Percentiles rank a stretch among this genome's conserved stretches.
Conservation (phyloP, 2,329 filamentous ascomycete species). For the Blumeria graminis region DNA sequence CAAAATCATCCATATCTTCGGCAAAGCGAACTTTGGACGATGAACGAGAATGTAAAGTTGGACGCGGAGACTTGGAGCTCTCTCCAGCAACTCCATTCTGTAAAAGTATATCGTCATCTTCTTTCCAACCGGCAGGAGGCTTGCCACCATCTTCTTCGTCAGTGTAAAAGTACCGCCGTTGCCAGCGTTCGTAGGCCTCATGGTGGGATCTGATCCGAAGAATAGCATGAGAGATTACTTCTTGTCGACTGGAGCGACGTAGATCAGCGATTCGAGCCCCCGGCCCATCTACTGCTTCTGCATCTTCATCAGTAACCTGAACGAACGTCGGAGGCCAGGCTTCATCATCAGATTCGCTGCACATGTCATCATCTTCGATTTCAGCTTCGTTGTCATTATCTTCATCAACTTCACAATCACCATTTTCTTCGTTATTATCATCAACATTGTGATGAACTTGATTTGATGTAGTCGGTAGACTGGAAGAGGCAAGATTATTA, state of each 20-base stretch:
- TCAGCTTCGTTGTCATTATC: constrained; percentile 5
- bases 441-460: not conserved
- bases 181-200: constrained; percentile 45
- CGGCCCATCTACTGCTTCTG: constrained; percentile 10
- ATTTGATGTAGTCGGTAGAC: not conserved
- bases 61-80: constrained; percentile 20
- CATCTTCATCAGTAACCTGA: constrained; percentile 13
- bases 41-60: constrained; percentile 29
- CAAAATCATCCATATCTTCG: constrained; percentile 44
- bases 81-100: constrained; percentile 14
- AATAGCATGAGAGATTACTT: constrained; percentile 10
- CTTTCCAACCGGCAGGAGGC: constrained; percentile 38
- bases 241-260: constrained; percentile 5
- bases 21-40: constrained; percentile 61
- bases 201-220: constrained; percentile 9
- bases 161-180: constrained; percentile 53
- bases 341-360: constrained; percentile 5
- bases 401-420: constrained; percentile 1
- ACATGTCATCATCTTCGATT: not conserved
- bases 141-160: constrained; percentile 60
- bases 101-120: constrained; percentile 29
- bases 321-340: constrained; percentile 10
- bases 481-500: too few species aligned
- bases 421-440: not conserved
- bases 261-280: constrained; percentile 10